These are phyloP conservation scores for Tetrapisispora pingtungensis DNA, from an alignment of 805 yeast species.

Conservation along the genomic window DNA sequence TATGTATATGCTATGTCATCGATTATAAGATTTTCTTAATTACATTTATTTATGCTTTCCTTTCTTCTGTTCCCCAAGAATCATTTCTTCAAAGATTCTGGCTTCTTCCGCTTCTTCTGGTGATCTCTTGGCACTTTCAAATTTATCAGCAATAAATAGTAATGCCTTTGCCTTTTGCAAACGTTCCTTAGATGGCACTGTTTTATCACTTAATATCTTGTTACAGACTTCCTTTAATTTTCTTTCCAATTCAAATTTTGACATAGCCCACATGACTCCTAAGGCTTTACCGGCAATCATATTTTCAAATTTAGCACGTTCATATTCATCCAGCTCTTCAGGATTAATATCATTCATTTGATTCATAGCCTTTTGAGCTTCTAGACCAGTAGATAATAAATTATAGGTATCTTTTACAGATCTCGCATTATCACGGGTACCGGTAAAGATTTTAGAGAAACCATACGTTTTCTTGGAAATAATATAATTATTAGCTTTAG, in stretches of 20 bases:
- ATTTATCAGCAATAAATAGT: slow-evolving; percentile 57
- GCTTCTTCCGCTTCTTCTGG: slow-evolving; percentile 91
- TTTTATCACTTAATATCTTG: slow-evolving; percentile 59
- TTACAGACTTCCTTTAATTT: slow-evolving; percentile 79
- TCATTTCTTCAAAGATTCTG: slow-evolving; percentile 79
- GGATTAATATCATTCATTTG: slow-evolving; percentile 64
- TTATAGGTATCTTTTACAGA: slow-evolving; percentile 75
- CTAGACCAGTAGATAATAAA: slow-evolving; percentile 74
- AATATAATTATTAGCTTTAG: slow-evolving; percentile 64
- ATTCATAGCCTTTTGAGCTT: slow-evolving; percentile 72
- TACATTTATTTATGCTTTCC: slow-evolving; percentile 9
- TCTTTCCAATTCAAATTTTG: slow-evolving; percentile 73
- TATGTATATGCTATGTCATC: too few species aligned
- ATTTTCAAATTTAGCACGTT: slow-evolving; percentile 70
- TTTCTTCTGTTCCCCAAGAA: slow-evolving; percentile 70
- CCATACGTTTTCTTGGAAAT: slow-evolving; percentile 78
- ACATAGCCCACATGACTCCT: slow-evolving; percentile 93
- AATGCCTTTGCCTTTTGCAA: slow-evolving; percentile 72
- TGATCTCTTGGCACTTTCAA: slow-evolving; percentile 58
- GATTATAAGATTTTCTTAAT: too few species aligned
- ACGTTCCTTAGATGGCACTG: slow-evolving; percentile 50
- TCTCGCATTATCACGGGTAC: slow-evolving; percentile 75
- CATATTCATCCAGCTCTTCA: slow-evolving; percentile 45
- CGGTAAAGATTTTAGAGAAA: slow-evolving; percentile 70
- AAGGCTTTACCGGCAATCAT: slow-evolving; percentile 78